Percentiles rank a stretch among this genome's conserved stretches.
phyloP scores from a whole-genome alignment of 176 grass and related monocot species.

The Paspalum vaginatum region DNA sequence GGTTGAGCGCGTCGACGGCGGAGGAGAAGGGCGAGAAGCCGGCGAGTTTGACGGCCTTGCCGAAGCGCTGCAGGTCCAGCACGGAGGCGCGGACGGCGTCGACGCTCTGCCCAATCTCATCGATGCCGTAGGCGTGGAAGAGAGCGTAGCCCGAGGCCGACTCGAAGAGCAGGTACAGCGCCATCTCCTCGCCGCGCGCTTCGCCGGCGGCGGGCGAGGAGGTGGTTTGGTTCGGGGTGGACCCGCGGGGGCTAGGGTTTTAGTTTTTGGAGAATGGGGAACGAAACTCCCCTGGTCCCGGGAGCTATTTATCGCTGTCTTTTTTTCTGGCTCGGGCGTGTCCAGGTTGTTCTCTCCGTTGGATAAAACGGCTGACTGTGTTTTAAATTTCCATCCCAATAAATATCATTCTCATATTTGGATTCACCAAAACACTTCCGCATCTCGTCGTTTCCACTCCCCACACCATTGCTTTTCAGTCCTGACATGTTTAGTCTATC shows the following conservation, averaged over 20 bases:
- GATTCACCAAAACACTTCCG: too few relatives aligned
- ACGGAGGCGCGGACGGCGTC: slow-evolving; percentile 68
- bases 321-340: too few relatives aligned
- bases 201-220: slow-evolving; percentile 21
- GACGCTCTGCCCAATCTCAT: slow-evolving; percentile 73
- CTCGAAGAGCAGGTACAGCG: slow-evolving; percentile 81
- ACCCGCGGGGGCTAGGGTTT: slow-evolving; percentile 20
- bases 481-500: too few relatives aligned
- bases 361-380: too few relatives aligned
- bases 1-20: slow-evolving; percentile 71
- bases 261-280: neutral
- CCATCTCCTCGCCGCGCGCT: slow-evolving; percentile 52
- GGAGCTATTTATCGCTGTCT: too few relatives aligned
- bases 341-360: too few relatives aligned
- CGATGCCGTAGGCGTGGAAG: slow-evolving; percentile 71
- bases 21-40: slow-evolving; percentile 75
- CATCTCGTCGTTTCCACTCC: too few relatives aligned
- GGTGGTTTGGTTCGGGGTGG: neutral
- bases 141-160: slow-evolving; percentile 69
- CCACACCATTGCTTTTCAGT: too few relatives aligned
- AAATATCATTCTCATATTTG: too few relatives aligned
- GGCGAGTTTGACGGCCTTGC: slow-evolving; percentile 75
- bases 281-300: neutral
- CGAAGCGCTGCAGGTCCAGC: slow-evolving; percentile 66
- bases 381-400: too few relatives aligned